These are phyloP conservation scores for Eleusine indica DNA, from an alignment of 176 grass and related monocot genomes.

Conservation along the genomic window DNA sequence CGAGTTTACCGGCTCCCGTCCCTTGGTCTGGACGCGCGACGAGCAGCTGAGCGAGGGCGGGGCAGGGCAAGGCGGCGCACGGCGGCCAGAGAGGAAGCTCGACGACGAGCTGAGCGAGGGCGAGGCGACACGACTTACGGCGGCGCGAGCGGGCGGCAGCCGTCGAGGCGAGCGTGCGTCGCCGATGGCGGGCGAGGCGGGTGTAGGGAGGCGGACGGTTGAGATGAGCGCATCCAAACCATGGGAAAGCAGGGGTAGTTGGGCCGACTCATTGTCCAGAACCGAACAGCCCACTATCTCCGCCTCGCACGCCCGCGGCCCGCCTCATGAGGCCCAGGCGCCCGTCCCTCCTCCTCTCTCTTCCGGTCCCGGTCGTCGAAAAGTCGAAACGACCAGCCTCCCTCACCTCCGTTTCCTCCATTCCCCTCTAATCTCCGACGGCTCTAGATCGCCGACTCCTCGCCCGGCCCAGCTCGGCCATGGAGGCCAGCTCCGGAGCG, in stretches of 20 bases:
- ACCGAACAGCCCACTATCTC: neutral
- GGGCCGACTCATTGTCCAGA: no score
- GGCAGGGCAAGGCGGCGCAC: no score
- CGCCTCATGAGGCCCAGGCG: neutral
- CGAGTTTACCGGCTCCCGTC: neutral
- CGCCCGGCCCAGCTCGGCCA: slow-evolving; percentile 23
- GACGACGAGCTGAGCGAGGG: no score
- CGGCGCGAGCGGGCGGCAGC: no score
- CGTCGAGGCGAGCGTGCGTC: no score
- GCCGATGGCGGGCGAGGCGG: no score
- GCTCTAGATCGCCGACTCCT: slow-evolving; percentile 40
- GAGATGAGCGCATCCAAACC: neutral
- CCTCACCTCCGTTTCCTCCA: neutral
- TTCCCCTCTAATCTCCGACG: neutral
- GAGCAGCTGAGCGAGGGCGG: no score
- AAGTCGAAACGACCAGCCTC: neutral
- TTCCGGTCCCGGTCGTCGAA: slow-evolving; percentile 30
- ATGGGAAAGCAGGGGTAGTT: neutral
- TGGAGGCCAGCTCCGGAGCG: slow-evolving; percentile 29
- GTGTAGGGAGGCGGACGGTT: neutral
- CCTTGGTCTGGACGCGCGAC: neutral
- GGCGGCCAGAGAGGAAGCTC: no score
- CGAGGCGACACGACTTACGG: no score
- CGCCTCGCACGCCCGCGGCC: neutral
- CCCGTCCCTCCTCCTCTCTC: neutral